Evolutionary conservation across 495 filamentous ascomycete species (phyloP).

Genomic region (Ramalina peruviana): DNA sequence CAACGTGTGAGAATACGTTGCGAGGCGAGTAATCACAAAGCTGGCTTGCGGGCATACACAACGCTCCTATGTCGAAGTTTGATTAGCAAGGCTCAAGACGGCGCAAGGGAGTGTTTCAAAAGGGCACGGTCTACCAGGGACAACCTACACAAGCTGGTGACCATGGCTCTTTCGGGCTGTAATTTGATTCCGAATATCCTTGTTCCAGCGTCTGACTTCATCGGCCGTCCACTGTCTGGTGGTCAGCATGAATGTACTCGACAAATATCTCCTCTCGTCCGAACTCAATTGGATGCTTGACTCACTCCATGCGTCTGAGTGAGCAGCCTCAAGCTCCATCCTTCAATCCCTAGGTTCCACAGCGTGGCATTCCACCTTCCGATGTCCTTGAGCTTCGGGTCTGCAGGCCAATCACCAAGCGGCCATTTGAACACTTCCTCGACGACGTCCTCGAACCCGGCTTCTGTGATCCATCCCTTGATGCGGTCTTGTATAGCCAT

Average conservation of each 20-base stretch:
- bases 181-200: conserved; percentile 9
- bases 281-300: not conserved
- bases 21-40: not conserved
- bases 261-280: not conserved
- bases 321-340: conserved; percentile 41
- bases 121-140: conserved; percentile 1
- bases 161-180: conserved; percentile 19
- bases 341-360: conserved; percentile 45
- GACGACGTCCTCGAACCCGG: conserved; percentile 45
- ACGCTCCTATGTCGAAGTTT: conserved; percentile 12
- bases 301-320: conserved; percentile 38
- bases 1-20: no score
- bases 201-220: conserved; percentile 13
- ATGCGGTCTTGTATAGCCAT: conserved; percentile 33
- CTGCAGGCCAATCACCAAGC: conserved; percentile 51
- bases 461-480: conserved; percentile 25
- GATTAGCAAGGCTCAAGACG: conserved; percentile 5
- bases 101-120: not conserved
- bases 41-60: conserved; percentile 18
- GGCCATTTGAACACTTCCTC: conserved; percentile 49
- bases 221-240: conserved; percentile 15
- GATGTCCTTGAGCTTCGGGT: conserved; percentile 47
- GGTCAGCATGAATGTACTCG: conserved; percentile 13
- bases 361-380: conserved; percentile 47
- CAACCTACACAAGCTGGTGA: conserved; percentile 17